Percentiles rank a stretch among this genome's conserved stretches.
Conservation (phyloP, 345 rosid genomes). For the Stellera chamaejasme region DNA sequence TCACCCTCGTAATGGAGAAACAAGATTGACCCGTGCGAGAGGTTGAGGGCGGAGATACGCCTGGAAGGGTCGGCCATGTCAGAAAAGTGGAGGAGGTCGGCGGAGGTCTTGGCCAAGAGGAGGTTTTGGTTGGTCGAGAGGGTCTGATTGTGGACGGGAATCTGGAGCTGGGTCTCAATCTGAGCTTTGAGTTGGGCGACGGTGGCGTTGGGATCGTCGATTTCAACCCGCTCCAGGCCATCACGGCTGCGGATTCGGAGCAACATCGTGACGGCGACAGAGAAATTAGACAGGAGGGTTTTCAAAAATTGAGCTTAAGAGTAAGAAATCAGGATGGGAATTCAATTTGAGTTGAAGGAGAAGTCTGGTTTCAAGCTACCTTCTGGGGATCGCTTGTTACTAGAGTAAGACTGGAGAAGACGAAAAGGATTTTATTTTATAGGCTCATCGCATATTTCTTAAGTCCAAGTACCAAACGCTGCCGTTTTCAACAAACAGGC, state of each 20-base stretch:
- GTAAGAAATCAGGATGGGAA: no score
- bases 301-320: no score
- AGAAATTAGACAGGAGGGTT: neutral
- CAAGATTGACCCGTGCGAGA: conserved; percentile 70
- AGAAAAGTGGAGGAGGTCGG: conserved; percentile 39
- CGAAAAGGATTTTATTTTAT: no score
- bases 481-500: no score
- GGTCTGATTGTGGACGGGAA: conserved; percentile 65
- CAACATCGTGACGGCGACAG: conserved; percentile 36
- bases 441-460: no score
- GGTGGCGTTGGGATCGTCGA: conserved; percentile 43
- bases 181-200: conserved; percentile 61
- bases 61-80: conserved; percentile 65
- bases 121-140: conserved; percentile 71
- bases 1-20: conserved; percentile 76
- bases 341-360: no score
- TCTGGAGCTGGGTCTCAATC: conserved; percentile 72
- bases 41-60: conserved; percentile 46
- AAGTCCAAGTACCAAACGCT: no score
- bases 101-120: conserved; percentile 54
- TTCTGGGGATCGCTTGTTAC: no score
- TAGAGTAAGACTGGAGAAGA: no score
- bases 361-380: no score
- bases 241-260: conserved; percentile 90
- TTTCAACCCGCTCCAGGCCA: conserved; percentile 76